A percentile compares a stretch with the other conserved stretches of the same genome.
Evolutionary conservation across 73 alveolate species (phyloP).

Genomic region (Diophrys sp.): DNA sequence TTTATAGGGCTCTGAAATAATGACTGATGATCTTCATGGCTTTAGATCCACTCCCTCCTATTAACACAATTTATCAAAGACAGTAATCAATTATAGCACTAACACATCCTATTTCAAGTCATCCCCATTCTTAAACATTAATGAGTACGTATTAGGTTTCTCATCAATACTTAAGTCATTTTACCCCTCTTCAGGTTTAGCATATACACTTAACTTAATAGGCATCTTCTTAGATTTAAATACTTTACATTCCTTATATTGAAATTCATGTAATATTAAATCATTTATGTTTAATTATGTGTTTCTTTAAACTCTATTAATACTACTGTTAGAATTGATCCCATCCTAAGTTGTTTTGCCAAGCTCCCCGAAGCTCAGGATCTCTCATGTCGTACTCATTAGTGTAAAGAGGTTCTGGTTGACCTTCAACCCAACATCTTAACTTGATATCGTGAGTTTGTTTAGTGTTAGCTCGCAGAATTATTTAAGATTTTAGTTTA

Average conservation of each 20-base stretch:
- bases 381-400: conserved; percentile 41
- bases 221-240: no score
- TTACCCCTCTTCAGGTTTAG: conserved; percentile 10
- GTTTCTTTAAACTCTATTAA: neutral
- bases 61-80: conserved; percentile 87
- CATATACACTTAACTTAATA: no score
- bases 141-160: conserved; percentile 19
- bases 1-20: no score
- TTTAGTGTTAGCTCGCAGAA: conserved; percentile 53
- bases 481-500: conserved; percentile 63
- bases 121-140: conserved; percentile 87
- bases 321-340: neutral
- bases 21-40: no score
- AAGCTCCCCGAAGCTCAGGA: conserved; percentile 46
- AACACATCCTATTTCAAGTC: conserved; percentile 84
- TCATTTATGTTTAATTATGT: neutral
- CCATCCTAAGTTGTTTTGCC: conserved; percentile 9
- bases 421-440: neutral
- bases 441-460: conserved; percentile 35
- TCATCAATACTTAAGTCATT: conserved; percentile 8
- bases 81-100: conserved; percentile 74
- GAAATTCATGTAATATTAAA: neutral
- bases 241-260: no score
- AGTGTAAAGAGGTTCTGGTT: neutral
- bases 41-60: conserved; percentile 62